phyloP scores from a whole-genome alignment of 2,329 filamentous ascomycete species.

The Calonectria multiphialidica region DNA sequence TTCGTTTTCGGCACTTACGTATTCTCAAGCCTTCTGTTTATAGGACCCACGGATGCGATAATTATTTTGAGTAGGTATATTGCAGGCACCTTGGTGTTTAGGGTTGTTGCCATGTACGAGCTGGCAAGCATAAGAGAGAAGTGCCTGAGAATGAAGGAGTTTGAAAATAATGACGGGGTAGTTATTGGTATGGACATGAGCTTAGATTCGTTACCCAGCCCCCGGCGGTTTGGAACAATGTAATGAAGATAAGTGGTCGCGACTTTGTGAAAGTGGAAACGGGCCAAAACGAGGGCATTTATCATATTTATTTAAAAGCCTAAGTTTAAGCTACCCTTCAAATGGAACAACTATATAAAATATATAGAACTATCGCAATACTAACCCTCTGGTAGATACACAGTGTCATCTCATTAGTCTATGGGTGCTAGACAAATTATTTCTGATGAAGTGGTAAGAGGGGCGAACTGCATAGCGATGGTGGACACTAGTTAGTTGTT shows the following conservation, averaged over 20 bases:
- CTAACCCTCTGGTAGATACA: too few species aligned
- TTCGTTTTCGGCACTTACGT: constrained; percentile 21
- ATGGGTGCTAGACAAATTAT: too few species aligned
- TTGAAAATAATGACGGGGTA: neutral
- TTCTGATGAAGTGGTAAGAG: too few species aligned
- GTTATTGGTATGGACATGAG: neutral
- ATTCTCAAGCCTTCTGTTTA: constrained; percentile 10
- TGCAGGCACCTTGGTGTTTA: constrained; percentile 1
- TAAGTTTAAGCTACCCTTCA: too few species aligned
- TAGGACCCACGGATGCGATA: constrained; percentile 15
- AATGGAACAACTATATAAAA: too few species aligned
- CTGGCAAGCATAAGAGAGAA: constrained; percentile 9
- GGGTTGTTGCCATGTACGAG: constrained; percentile 22
- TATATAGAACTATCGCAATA: too few species aligned
- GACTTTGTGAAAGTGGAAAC: too few species aligned
- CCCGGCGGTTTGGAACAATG: neutral
- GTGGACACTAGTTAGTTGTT: too few species aligned
- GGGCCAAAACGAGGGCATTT: too few species aligned
- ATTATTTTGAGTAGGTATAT: constrained; percentile 20
- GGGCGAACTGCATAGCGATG: too few species aligned
- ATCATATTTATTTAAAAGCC: too few species aligned
- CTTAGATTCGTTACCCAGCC: neutral
- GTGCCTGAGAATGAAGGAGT: neutral
- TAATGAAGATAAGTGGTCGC: neutral
- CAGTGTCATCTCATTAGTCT: too few species aligned